Conservation (phyloP, 116 monocot species). For the Zostera marina region DNA sequence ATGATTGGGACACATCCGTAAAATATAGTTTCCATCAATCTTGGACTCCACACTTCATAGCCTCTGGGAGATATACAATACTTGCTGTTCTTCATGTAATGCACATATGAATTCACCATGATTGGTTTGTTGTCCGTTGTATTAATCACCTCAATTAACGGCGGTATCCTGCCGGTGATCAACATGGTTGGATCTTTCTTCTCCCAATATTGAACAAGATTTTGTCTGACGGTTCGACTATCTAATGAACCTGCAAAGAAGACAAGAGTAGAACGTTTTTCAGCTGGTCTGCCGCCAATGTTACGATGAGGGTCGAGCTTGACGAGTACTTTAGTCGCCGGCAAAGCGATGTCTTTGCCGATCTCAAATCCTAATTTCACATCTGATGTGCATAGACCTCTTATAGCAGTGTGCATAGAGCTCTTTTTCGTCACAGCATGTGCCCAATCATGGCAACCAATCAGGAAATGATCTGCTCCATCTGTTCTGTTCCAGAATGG, state of each 20-base stretch:
- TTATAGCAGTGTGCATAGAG: constrained; percentile 27
- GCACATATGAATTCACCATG: constrained; percentile 7
- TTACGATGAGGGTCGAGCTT: constrained; percentile 17
- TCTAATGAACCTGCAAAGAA: not conserved
- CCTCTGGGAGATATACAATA: constrained; percentile 56
- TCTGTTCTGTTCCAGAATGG: constrained; percentile 22
- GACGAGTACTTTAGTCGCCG: constrained; percentile 21
- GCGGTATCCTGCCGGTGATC: constrained; percentile 4
- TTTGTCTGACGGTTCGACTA: no score
- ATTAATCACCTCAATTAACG: not conserved
- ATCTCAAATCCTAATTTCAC: constrained; percentile 21
- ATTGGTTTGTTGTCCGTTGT: not conserved
- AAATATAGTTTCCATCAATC: constrained; percentile 38
- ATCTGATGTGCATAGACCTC: constrained; percentile 45
- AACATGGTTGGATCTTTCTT: constrained; percentile 17
- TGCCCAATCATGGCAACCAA: constrained; percentile 24
- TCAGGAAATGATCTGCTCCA: constrained; percentile 21
- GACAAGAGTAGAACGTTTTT: not conserved
- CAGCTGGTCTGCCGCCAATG: constrained; percentile 14
- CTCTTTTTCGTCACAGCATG: constrained; percentile 20
- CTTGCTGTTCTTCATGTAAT: constrained; percentile 59
- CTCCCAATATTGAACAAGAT: constrained; percentile 17
- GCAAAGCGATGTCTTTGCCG: constrained; percentile 55
- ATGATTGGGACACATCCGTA: constrained; percentile 10
- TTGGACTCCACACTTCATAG: constrained; percentile 46